Evolutionary conservation across 2,329 filamentous ascomycete genomes (phyloP).

Genomic region (Malbranchea cinnamomea): DNA sequence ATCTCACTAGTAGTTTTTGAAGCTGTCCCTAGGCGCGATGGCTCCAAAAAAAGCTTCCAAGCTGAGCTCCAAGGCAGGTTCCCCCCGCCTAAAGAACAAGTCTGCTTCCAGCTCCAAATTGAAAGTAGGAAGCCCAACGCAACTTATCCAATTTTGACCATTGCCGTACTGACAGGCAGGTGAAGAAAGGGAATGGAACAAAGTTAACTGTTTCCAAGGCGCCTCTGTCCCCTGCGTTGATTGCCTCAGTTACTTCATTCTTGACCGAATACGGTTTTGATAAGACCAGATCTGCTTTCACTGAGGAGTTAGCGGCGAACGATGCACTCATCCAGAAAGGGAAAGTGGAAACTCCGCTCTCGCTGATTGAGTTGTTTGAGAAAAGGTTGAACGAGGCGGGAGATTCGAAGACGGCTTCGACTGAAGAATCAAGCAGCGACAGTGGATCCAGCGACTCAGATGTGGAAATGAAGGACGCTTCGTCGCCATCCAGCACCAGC

Average conservation of each 20-base stretch:
- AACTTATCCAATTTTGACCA: too few relatives aligned
- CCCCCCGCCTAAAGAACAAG: too few relatives aligned
- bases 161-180: too few relatives aligned
- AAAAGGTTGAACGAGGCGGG: conserved; percentile 13
- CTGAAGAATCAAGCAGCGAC: conserved; percentile 15
- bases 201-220: conserved; percentile 11
- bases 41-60: too few relatives aligned
- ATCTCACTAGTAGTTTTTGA: too few relatives aligned
- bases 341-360: conserved; percentile 20
- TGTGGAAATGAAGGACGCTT: conserved; percentile 27
- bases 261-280: conserved; percentile 51
- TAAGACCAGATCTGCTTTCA: conserved; percentile 46
- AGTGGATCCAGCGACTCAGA: conserved; percentile 27
- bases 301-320: conserved; percentile 41
- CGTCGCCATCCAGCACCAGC: conserved; percentile 18
- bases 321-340: conserved; percentile 13
- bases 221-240: conserved; percentile 43
- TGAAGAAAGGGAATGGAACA: conserved; percentile 13
- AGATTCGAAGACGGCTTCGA: conserved; percentile 11
- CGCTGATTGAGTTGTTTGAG: conserved; percentile 28
- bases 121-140: too few relatives aligned
- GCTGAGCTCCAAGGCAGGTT: too few relatives aligned
- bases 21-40: too few relatives aligned
- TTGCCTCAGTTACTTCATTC: conserved; percentile 53
- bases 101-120: too few relatives aligned